phyloP scores from a whole-genome alignment of 2,329 filamentous ascomycete genomes.

The Sodiomyces alkalinus region DNA sequence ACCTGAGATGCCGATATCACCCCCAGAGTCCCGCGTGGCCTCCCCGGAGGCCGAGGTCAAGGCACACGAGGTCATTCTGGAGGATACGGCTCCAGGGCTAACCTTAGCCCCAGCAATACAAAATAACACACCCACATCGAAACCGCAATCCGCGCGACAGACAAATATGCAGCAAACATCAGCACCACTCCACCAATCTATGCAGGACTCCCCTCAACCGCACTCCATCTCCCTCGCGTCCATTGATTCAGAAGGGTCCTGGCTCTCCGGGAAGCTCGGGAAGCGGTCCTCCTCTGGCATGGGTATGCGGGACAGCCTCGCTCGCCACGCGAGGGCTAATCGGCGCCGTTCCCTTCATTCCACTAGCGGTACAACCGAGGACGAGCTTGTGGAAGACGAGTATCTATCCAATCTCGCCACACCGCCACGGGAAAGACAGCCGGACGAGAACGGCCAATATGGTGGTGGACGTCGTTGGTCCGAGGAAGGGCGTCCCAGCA shows the following conservation, averaged over 20 bases:
- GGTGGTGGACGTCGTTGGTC: conserved; percentile 24
- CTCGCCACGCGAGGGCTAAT: conserved; percentile 11
- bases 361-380: conserved; percentile 33
- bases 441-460: conserved; percentile 9
- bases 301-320: conserved; percentile 26
- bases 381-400: conserved; percentile 61
- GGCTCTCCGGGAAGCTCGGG: conserved; percentile 66
- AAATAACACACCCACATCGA: conserved; percentile 17
- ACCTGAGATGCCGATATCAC: conserved; percentile 73
- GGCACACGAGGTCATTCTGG: conserved; percentile 6
- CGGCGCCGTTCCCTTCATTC: conserved; percentile 20
- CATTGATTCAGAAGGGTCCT: conserved; percentile 89
- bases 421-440: conserved; percentile 5
- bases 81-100: conserved; percentile 9
- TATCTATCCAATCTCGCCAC: conserved; percentile 37
- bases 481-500: conserved; percentile 37
- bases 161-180: conserved; percentile 28
- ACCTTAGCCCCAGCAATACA: conserved; percentile 13
- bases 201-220: conserved; percentile 35
- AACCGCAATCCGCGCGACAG: conserved; percentile 27
- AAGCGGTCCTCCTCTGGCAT: conserved; percentile 31
- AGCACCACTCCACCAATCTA: conserved; percentile 23
- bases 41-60: conserved; percentile 51
- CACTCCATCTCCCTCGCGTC: conserved; percentile 82
- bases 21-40: conserved; percentile 65